Evolutionary conservation across 1,284 basidiomycete genomes (phyloP), one percentile per base, ranked within the genome.

Genomic region (Stereum hirsutum): DNA sequence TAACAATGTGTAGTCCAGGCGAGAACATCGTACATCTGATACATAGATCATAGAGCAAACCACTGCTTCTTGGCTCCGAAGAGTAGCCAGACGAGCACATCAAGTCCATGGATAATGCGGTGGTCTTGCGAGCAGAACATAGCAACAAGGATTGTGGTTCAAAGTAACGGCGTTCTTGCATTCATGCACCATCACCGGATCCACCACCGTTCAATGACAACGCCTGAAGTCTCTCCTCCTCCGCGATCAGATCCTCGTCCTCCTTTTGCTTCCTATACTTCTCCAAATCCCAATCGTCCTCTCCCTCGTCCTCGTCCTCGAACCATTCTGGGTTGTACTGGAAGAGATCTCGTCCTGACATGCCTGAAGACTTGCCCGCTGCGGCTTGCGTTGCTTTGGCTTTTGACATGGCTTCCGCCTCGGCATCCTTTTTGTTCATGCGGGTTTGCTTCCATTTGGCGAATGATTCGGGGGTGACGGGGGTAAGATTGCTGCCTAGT

Each of bases 291-390:
- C 81, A 88, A 25, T 82, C 81, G 23, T 84, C 78, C 47, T 69
- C 80, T 10, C 70, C 84, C 10, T 71, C 84, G 5, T 90, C 89
- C 46, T 82, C 78, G 54, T 94, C 91, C 52, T 78, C 80, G 66
- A 95, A 92, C 81, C 95, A 88, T 57, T 98, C 90, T 14, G 92
- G 89, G 62, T 97, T 94, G 74, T 91, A 94, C 63, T 89, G 82
- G 75, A 95, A 95, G 88, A 99, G 70, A 66, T 99, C 96, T 64
- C 92, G 78, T 43, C 95, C 95, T 48, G 88, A 91, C 88, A 99
- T 90, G 42, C 95, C 96, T 28, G 71, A 77, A 62, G 73, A 82
- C 78, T 97, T 97, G 53, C 95, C 95, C 4, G 92, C 92, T 3
- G 87, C 81, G 50, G 77, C 77, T 54, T 92, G 86, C 3, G 78